Percentiles rank a stretch among this genome's conserved stretches.
Evolutionary conservation across 2,329 filamentous ascomycete species (phyloP).

Genomic region (Pezicula carpinea): DNA sequence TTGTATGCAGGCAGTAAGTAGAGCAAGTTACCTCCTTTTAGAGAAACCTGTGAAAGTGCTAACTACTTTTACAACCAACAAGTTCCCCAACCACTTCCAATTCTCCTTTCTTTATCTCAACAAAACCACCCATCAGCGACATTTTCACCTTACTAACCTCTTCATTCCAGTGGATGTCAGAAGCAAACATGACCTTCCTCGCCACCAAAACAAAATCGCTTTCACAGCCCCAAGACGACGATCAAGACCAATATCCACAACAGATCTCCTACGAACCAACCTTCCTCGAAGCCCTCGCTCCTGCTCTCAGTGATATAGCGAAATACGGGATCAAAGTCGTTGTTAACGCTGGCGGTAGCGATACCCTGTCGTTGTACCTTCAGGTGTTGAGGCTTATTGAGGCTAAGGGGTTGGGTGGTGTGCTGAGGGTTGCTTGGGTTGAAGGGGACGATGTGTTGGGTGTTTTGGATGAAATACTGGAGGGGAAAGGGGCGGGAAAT

Average conservation of each 20-base stretch:
- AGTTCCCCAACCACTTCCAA: not conserved
- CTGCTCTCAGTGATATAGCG: constrained; percentile 37
- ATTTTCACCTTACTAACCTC: too few species aligned
- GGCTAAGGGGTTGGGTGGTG: constrained; percentile 30
- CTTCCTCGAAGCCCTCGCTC: constrained; percentile 21
- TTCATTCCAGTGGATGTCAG: constrained; percentile 36
- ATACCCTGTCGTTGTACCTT: constrained; percentile 39
- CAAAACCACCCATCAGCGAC: too few species aligned
- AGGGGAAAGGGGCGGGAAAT: too few species aligned
- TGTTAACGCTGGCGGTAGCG: constrained; percentile 49
- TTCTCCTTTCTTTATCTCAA: not conserved
- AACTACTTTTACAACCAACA: too few species aligned
- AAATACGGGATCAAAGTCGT: constrained; percentile 44
- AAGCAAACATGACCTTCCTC: constrained; percentile 29
- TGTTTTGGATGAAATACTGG: too few species aligned
- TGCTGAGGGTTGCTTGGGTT: constrained; percentile 32
- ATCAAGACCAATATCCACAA: too few species aligned
- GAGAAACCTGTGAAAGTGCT: too few species aligned
- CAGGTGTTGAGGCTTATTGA: constrained; percentile 24
- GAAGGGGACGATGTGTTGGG: constrained; percentile 28
- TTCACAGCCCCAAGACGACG: too few species aligned
- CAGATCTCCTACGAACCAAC: constrained; percentile 42
- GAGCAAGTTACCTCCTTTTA: too few species aligned
- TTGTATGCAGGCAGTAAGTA: too few species aligned
- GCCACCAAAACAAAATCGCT: constrained; percentile 20